Base-by-base conservation (phyloP, 495 filamentous ascomycete genomes). In the Stereocaulon alpinum region DNA sequence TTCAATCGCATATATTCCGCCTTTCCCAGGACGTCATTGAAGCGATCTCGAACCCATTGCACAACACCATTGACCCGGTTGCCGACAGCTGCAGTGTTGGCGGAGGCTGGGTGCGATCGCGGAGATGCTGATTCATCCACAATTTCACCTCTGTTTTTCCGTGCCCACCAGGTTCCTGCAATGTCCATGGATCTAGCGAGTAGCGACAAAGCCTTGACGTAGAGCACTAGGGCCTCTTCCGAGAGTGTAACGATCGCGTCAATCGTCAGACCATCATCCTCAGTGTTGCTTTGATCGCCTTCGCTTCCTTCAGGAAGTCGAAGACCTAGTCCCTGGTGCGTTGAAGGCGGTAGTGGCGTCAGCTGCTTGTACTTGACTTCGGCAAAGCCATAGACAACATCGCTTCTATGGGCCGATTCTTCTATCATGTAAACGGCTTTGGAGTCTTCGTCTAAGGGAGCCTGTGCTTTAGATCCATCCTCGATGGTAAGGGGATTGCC, bases 351-450 rank as follows among this genome's bases (percentile, higher is more conserved):
- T 27, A 93, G 70, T 6, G 93, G 93, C 14, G 97, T 80, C 37
- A 98, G 79, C 67, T 98, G 93, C 71, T 93, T 93, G 74, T 92
- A 96, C 72, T 98, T 98, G 61, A 98, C 91, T 71, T 97, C 93
- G 11, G 93, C 93, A 72, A 97, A 96, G 22, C 89, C 89, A 69
- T 88, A 97, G 1, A 98, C 90, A 34, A 96, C 91, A 68, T 98
- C 91, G 63, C 89, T 95, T 30, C 89, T 84, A 17, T 87, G 91
- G 7, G 94, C 94, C 53, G 85, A 85, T 58, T 97, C 91, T 70
- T 98, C 93, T 42, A 97, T 87, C 32, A 78, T 80, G 57, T 91
- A 82, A 6, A 93, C 81, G 29, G 86, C 84, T 66, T 78, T 81
- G 45, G 79, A 75, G 68, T 98, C 93, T 67, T 97, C 91, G 60